Conservation (phyloP, 176 grass and related monocot species). For the Carex kokanica region DNA sequence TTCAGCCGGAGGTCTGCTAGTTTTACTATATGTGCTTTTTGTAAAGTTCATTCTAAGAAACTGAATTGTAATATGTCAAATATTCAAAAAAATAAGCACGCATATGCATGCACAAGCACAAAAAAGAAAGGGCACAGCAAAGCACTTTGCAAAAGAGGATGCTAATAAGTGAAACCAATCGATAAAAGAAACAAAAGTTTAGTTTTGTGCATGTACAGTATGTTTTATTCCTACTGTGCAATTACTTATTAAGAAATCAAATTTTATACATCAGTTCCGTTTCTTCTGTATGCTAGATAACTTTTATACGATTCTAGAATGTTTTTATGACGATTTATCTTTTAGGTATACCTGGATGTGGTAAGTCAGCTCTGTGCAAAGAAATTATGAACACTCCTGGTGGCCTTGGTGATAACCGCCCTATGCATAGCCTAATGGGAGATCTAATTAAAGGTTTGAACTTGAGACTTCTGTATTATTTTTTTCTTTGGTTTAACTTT, state of each 20-base stretch:
- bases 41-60: neutral
- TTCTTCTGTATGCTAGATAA: conserved; percentile 1
- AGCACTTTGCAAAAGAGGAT: neutral
- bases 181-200: too few species aligned
- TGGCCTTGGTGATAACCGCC: conserved; percentile 80
- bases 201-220: neutral
- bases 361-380: conserved; percentile 88
- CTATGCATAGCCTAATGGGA: conserved; percentile 90
- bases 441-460: conserved; percentile 87
- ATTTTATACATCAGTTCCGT: conserved; percentile 5
- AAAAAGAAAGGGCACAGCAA: neutral
- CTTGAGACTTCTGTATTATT: neutral
- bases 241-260: conserved; percentile 3
- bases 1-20: neutral
- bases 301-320: neutral
- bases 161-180: neutral
- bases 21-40: neutral
- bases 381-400: conserved; percentile 71
- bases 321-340: neutral
- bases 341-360: conserved; percentile 98
- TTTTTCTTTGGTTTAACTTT: conserved; percentile 20
- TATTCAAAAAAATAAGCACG: neutral
- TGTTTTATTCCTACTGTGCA: neutral
- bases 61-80: neutral
- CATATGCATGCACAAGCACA: neutral